Evolutionary conservation across 352 stramenopile genomes (phyloP).

Genomic region (Thalassiosira ordinaria): DNA sequence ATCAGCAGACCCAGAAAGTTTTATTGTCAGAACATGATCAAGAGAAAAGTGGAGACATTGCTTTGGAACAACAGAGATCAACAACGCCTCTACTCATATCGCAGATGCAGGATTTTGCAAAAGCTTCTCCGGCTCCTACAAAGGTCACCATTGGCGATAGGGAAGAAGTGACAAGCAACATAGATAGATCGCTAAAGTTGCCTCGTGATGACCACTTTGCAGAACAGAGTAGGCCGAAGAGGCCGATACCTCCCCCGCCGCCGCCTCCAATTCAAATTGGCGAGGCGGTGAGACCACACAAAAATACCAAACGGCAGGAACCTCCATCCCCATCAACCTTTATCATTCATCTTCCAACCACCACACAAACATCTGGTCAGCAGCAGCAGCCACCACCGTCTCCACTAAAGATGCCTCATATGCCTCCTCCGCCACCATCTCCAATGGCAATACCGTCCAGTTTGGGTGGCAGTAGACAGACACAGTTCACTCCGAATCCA

Average conservation of each 20-base stretch:
- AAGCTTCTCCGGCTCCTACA: conserved; percentile 30
- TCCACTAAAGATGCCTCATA: too few relatives aligned
- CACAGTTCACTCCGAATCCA: conserved; percentile 2
- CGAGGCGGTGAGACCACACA: too few relatives aligned
- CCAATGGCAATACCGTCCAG: too few relatives aligned
- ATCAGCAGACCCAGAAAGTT: too few relatives aligned
- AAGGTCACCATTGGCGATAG: conserved; percentile 44
- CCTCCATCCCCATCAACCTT: conserved; percentile 32
- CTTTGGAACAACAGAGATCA: background rate
- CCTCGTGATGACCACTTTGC: background rate
- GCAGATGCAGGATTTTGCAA: conserved; percentile 40
- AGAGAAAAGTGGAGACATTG: too few relatives aligned
- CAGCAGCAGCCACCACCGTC: conserved; percentile 15
- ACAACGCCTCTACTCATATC: conserved; percentile 8
- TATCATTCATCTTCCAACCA: conserved; percentile 18
- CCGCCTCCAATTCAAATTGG: background rate
- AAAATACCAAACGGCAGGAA: background rate
- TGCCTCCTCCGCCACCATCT: too few relatives aligned
- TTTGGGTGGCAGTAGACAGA: background rate
- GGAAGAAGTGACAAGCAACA: too few relatives aligned
- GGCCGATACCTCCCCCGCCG: background rate
- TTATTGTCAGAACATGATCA: too few relatives aligned
- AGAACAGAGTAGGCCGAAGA: too few relatives aligned
- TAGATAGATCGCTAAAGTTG: too few relatives aligned
- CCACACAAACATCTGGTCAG: too few relatives aligned